phyloP scores from a whole-genome alignment of 179 eudicot species.

The Beta lomatogona region DNA sequence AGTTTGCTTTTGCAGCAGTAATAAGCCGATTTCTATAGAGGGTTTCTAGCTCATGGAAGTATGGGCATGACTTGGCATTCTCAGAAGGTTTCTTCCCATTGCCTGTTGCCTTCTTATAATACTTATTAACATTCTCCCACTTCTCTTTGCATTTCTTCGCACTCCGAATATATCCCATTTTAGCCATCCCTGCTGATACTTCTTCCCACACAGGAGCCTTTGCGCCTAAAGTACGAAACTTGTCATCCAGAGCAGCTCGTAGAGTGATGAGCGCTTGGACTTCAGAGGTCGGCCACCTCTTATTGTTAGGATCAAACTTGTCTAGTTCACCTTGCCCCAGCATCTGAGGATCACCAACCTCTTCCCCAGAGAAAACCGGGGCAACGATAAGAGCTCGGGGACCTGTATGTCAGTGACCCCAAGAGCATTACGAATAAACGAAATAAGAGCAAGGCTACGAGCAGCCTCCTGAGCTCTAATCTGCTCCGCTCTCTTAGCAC shows the following conservation, averaged over 20 bases:
- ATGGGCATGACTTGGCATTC: constrained; percentile 42
- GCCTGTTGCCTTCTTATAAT: constrained; percentile 33
- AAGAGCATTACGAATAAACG: constrained; percentile 41
- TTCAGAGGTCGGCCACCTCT: constrained; percentile 54
- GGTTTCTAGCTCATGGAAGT: constrained; percentile 47
- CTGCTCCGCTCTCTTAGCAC: constrained; percentile 37
- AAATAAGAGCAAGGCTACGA: constrained; percentile 50
- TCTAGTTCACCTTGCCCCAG: background rate
- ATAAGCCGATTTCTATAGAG: constrained; percentile 39
- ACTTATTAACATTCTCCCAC: constrained; percentile 52
- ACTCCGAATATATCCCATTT: constrained; percentile 47
- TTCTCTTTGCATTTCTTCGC: constrained; percentile 56
- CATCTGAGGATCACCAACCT: constrained; percentile 19
- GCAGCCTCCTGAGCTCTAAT: constrained; percentile 46
- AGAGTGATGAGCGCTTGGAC: constrained; percentile 54
- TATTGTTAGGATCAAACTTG: constrained; percentile 26
- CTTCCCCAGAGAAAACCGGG: constrained; percentile 14
- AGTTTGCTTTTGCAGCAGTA: constrained; percentile 15
- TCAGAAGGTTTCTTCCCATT: constrained; percentile 33
- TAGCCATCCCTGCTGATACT: constrained; percentile 43
- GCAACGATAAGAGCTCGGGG: constrained; percentile 19
- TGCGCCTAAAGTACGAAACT: constrained; percentile 33
- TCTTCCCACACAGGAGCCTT: constrained; percentile 49
- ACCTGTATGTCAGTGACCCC: constrained; percentile 33
- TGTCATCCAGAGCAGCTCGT: constrained; percentile 47